These are phyloP conservation scores for Neurospora pannonica DNA, from an alignment of 495 filamentous ascomycete species.

Conservation along the genomic window DNA sequence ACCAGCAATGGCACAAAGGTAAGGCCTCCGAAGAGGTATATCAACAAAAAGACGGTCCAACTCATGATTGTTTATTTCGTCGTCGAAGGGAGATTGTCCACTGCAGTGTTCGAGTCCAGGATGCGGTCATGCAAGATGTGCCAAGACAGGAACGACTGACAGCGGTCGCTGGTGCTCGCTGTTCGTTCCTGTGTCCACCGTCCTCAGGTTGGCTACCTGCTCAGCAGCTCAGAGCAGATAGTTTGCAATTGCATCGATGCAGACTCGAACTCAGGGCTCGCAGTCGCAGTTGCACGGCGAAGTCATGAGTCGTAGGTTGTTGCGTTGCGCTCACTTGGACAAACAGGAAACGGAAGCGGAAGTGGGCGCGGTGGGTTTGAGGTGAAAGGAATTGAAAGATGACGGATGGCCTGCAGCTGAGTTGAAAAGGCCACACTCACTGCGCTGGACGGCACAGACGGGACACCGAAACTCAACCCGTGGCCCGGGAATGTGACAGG, in stretches of 20 bases:
- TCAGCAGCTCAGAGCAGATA: constrained; percentile 1
- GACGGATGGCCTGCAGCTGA: background rate
- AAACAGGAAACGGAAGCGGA: background rate
- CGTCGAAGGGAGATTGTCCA: background rate
- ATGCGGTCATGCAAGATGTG: background rate
- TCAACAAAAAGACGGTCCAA: constrained; percentile 57
- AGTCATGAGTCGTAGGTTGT: background rate
- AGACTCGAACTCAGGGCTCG: background rate
- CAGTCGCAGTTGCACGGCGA: background rate
- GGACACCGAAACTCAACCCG: background rate
- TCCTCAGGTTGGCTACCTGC: constrained; percentile 19
- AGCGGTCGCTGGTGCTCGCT: background rate
- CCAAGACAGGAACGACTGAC: background rate
- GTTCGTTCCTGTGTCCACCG: background rate
- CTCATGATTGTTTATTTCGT: constrained; percentile 46
- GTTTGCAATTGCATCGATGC: constrained; percentile 19
- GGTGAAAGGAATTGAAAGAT: background rate
- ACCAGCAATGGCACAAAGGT: constrained; percentile 78
- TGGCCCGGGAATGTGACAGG: background rate
- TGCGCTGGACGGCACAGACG: background rate
- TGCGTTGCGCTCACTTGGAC: background rate
- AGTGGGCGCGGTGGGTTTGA: background rate
- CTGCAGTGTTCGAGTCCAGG: background rate
- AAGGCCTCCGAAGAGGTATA: constrained; percentile 82
- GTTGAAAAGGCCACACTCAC: background rate